phyloP scores from a whole-genome alignment of 2,329 filamentous ascomycete species.

The Blastomyces parvus region DNA sequence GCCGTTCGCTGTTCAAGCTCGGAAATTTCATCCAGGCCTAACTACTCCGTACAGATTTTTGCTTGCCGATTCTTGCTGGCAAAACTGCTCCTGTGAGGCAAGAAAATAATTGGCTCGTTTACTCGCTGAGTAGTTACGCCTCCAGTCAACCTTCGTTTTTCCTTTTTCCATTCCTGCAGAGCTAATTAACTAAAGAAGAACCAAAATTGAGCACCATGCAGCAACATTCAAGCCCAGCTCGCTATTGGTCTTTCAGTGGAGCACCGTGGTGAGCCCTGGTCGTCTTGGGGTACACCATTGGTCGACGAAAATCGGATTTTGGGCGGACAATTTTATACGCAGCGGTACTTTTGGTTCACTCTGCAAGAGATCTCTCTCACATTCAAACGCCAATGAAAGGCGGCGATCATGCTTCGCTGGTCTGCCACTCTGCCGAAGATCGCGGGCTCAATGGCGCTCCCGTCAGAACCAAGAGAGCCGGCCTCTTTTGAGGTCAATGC shows the following conservation, averaged over 20 bases:
- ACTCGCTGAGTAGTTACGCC: background rate
- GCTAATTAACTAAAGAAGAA: background rate
- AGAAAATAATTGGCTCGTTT: background rate
- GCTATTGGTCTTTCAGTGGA: background rate
- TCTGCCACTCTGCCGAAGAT: background rate
- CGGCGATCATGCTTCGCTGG: background rate
- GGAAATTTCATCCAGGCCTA: background rate
- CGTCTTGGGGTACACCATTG: background rate
- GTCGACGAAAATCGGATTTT: background rate
- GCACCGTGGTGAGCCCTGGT: background rate
- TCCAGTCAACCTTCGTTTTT: background rate
- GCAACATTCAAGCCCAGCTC: background rate
- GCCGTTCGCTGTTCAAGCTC: background rate
- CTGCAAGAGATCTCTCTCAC: background rate
- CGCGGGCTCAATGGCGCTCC: background rate
- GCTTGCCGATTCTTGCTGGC: background rate
- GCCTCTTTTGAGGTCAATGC: background rate
- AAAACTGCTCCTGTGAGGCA: background rate
- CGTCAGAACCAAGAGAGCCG: background rate
- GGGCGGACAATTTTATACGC: background rate
- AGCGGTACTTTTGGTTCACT: background rate
- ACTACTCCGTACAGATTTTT: background rate
- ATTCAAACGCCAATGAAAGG: background rate
- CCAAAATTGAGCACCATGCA: background rate
- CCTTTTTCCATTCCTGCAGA: background rate